Evolutionary conservation across 192 early-diverging fungal genomes (phyloP), one percentile per base, ranked within the genome.

Genomic region (Coemansia sp.): DNA sequence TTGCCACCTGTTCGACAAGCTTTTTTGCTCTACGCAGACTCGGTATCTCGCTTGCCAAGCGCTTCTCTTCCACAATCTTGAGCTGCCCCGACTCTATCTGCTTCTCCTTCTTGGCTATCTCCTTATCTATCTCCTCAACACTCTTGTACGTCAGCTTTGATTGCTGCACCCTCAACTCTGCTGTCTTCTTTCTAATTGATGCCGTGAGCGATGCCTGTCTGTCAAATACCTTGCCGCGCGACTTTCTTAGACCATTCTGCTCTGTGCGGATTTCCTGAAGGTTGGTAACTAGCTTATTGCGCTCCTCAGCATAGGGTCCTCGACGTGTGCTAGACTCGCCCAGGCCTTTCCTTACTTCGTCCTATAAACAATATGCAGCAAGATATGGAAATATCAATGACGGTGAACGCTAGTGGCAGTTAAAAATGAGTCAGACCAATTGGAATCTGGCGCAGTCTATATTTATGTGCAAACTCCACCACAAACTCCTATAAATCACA

Each of bases 11-110:
- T 52, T 88, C 70, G n/a, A 94, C 85, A 48, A 90, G 85, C 78
- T 84, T 76, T 52, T 60, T 61, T 34, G 70, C 67, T 51, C 69
- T 58, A 38, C 61, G 64, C 60, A 75, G 64, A 9, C 54, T 54
- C 21, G 65, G 28, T 22, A 78, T 65, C 56, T 83, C 74, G 55
- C 49, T 64, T 48, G 50, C 54, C 65, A 82, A 50, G 24, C 86
- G 86, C 75, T 93, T 94, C 81, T 98, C 95, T 55, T 95, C 94
- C 51, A 90, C 84, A 62, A 98, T 74, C 65, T 89, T 86, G 44
- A 92, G 69, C 25, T 62, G 80, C 63, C 93, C 93, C 32, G 87
- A 84, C 49, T 91, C 88, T 59, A 95, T 86, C 73, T 90, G 84
- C 62, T 78, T 83, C 73, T 96, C 92, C 65, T 88, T 70, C 55